These are phyloP conservation scores for Pythium rhizo-oryzae DNA, from an alignment of 352 stramenopile genomes.

Conservation along the genomic window DNA sequence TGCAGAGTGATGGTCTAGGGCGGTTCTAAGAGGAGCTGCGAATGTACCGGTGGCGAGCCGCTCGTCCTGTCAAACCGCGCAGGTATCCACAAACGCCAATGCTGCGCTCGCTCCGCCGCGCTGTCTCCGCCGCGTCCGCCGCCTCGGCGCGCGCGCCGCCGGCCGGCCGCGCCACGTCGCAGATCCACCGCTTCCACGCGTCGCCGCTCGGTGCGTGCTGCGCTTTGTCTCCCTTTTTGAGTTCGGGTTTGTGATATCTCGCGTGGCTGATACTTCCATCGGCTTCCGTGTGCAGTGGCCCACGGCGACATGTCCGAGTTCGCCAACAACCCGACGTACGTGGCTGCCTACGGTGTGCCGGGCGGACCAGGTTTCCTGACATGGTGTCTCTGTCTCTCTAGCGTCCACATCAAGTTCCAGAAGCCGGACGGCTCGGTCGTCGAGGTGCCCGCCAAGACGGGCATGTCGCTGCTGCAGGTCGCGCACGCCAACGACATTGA, in stretches of 20 bases:
- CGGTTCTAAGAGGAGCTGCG: conserved; percentile 4
- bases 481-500: conserved; percentile 95
- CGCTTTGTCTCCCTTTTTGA: too few relatives aligned
- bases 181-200: conserved; percentile 40
- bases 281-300: conserved; percentile 27
- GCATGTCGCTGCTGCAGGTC: conserved; percentile 91
- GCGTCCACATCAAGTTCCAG: conserved; percentile 80
- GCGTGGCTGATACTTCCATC: too few relatives aligned
- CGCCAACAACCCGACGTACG: conserved; percentile 63
- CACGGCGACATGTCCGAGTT: conserved; percentile 68
- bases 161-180: conserved; percentile 12
- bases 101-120: conserved; percentile 10
- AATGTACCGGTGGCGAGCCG: neutral
- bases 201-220: conserved; percentile 36
- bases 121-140: neutral
- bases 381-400: too few relatives aligned
- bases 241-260: too few relatives aligned
- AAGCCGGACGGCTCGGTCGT: conserved; percentile 61
- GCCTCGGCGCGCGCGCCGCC: conserved; percentile 6
- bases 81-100: neutral
- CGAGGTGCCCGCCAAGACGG: conserved; percentile 69
- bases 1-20: neutral
- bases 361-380: too few relatives aligned
- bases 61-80: neutral
- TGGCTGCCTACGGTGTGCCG: neutral